Conservation (phyloP, 345 rosid species). For the Acer negundo region DNA sequence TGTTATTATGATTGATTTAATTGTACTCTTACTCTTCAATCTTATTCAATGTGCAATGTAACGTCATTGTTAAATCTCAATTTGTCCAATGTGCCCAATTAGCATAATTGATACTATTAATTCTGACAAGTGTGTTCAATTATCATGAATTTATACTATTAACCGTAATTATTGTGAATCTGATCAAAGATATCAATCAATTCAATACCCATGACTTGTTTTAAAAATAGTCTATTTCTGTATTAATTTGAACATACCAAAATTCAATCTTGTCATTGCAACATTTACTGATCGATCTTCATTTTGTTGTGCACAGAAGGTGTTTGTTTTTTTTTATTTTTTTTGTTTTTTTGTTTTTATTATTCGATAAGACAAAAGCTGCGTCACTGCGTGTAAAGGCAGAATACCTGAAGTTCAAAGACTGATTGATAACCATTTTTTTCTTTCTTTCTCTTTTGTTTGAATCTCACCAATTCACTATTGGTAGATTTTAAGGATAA, state of each 20-base stretch:
- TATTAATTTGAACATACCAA: too few relatives aligned
- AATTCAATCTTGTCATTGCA: too few relatives aligned
- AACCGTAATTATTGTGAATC: not conserved
- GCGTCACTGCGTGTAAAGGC: constrained; percentile 7
- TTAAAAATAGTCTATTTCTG: too few relatives aligned
- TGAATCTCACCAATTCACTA: not conserved
- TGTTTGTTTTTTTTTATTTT: too few relatives aligned
- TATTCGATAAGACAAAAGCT: constrained; percentile 3
- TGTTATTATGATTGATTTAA: too few relatives aligned
- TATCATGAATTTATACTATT: not conserved
- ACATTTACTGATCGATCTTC: too few relatives aligned
- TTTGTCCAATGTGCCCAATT: not conserved
- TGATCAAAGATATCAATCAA: not conserved
- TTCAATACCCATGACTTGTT: not conserved
- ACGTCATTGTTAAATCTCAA: not conserved
- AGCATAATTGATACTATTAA: not conserved
- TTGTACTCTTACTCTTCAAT: not conserved
- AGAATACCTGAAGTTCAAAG: not conserved
- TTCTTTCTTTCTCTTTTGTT: not conserved
- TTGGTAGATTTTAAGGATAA: not conserved
- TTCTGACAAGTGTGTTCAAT: not conserved
- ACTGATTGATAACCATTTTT: not conserved
- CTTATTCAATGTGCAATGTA: not conserved
- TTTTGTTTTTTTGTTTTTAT: not conserved
- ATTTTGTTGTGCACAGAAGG: too few relatives aligned